Evolutionary conservation across 1,284 basidiomycete species (phyloP).

Genomic region (Malassezia sympodialis): DNA sequence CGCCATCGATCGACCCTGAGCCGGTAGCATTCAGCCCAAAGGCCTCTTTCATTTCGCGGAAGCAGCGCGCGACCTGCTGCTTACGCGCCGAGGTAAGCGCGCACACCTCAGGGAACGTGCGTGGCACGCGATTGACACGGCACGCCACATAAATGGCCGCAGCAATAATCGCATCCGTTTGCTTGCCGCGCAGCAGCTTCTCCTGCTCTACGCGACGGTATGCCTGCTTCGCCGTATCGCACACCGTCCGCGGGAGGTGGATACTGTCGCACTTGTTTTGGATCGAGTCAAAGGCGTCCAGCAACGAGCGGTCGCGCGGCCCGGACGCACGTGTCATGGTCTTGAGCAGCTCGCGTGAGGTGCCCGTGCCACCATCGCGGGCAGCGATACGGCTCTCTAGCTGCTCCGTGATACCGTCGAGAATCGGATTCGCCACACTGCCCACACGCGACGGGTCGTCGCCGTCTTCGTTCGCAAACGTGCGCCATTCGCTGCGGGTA

Average conservation of each 20-base stretch:
- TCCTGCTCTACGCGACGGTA: constrained; percentile 95
- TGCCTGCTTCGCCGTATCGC: constrained; percentile 87
- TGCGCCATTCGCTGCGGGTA: constrained; percentile 93
- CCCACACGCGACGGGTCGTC: constrained; percentile 99
- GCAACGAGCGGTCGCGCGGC: constrained; percentile 70
- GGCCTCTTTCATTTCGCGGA: constrained; percentile 83
- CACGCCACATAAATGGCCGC: constrained; percentile 98
- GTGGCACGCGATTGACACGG: constrained; percentile 79
- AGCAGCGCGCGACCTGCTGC: constrained; percentile 87
- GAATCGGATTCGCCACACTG: constrained; percentile 79
- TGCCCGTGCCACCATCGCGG: constrained; percentile 82
- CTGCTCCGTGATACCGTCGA: constrained; percentile 81
- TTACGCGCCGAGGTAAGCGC: constrained; percentile 85
- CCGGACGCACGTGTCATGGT: constrained; percentile 63
- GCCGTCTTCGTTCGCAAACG: constrained; percentile 91
- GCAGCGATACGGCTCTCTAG: constrained; percentile 89
- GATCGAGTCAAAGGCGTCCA: constrained; percentile 80
- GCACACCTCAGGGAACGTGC: constrained; percentile 93
- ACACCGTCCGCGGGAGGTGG: constrained; percentile 83
- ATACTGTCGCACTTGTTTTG: constrained; percentile 89
- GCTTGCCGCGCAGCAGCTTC: constrained; percentile 80
- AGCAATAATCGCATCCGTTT: constrained; percentile 82
- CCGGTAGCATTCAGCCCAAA: constrained; percentile 59
- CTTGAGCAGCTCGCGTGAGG: constrained; percentile 82
- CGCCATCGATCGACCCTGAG: constrained; percentile 32